phyloP scores from a whole-genome alignment of 1,139 yeast genomes.

The Debaryomycetaceae sp. region DNA sequence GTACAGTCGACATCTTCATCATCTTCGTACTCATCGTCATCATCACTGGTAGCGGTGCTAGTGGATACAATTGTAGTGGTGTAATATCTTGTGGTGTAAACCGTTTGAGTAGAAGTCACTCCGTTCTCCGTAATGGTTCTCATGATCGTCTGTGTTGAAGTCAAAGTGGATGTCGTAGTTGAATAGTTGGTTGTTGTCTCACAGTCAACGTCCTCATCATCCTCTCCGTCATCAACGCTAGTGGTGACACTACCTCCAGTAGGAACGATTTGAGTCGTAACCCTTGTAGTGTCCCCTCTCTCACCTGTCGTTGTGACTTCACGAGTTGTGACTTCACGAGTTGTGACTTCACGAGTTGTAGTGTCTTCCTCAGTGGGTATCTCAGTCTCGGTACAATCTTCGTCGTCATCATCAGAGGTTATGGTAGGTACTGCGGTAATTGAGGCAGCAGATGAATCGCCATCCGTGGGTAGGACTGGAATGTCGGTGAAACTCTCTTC shows the following conservation, averaged over 20 bases:
- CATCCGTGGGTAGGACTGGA: not conserved
- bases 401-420: not conserved
- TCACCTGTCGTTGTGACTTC: not conserved
- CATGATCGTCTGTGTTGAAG: not conserved
- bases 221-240: slow-evolving; percentile 6
- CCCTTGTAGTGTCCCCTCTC: slow-evolving; percentile 1
- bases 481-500: not conserved
- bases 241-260: not conserved
- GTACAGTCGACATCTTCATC: slow-evolving; percentile 8
- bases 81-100: not conserved
- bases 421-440: not conserved
- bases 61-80: slow-evolving; percentile 1
- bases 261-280: slow-evolving; percentile 1
- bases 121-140: not conserved
- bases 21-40: slow-evolving; percentile 11
- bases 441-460: not conserved
- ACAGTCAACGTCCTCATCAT: slow-evolving; percentile 13
- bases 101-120: not conserved
- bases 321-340: slow-evolving; percentile 1
- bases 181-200: slow-evolving; percentile 7
- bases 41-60: slow-evolving; percentile 1
- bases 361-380: slow-evolving; percentile 1
- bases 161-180: slow-evolving; percentile 7
- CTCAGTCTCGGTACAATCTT: slow-evolving; percentile 6
- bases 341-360: not conserved